Conservation (phyloP, 441 rosid genomes). For the Bocquillonia castaneifolia region DNA sequence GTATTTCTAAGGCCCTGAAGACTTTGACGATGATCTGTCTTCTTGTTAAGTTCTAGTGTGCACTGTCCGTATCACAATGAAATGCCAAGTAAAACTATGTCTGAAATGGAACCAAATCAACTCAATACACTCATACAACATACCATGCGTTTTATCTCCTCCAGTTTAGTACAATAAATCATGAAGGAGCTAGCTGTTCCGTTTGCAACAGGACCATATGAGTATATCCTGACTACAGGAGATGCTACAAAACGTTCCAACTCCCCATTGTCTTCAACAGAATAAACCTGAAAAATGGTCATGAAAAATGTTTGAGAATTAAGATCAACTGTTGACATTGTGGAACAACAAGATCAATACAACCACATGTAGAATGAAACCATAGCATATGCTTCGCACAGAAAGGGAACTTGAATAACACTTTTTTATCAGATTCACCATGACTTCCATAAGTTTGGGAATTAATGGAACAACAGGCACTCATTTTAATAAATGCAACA, state of each 20-base stretch:
- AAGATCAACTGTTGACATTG: neutral
- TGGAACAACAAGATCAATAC: conserved; percentile 9
- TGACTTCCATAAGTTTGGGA: neutral
- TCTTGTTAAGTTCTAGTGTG: conserved; percentile 46
- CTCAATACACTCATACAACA: conserved; percentile 9
- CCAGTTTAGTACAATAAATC: conserved; percentile 38
- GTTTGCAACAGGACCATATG: conserved; percentile 45
- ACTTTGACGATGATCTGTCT: conserved; percentile 41
- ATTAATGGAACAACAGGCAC: neutral
- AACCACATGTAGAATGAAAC: neutral
- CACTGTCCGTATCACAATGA: conserved; percentile 52
- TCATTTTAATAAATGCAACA: neutral
- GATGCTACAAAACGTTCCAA: conserved; percentile 63
- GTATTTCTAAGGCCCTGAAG: conserved; percentile 47
- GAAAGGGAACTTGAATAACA: neutral
- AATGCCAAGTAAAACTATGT: conserved; percentile 21
- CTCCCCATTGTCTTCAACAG: conserved; percentile 64
- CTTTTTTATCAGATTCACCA: neutral
- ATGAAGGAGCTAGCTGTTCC: conserved; percentile 31
- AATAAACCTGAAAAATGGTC: conserved; percentile 51
- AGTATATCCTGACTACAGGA: conserved; percentile 61
- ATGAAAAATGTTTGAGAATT: conserved; percentile 11
- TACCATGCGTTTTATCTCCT: conserved; percentile 63
- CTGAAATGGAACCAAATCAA: conserved; percentile 23
- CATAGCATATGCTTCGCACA: neutral